Percentiles rank a stretch among this genome's conserved stretches.
phyloP scores from a whole-genome alignment of 169 alveolate species.

The Plasmodium falciparum region DNA sequence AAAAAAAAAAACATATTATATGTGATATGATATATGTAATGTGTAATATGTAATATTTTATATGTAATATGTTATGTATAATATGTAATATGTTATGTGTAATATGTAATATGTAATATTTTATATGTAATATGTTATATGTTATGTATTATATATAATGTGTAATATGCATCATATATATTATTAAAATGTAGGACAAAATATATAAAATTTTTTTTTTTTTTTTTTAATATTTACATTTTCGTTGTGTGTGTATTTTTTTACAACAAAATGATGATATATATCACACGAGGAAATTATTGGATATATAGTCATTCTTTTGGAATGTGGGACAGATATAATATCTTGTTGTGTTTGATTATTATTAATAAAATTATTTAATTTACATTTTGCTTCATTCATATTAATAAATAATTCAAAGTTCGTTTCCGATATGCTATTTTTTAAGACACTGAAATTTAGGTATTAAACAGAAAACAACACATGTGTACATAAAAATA shows the following conservation, averaged over 20 bases:
- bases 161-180: not conserved
- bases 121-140: no score
- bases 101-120: no score
- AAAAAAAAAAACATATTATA: not conserved
- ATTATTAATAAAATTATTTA: constrained; percentile 45
- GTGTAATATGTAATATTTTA: no score
- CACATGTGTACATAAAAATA: not conserved
- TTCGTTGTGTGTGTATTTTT: constrained; percentile 68
- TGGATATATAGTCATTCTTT: constrained; percentile 66
- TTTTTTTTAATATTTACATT: constrained; percentile 20
- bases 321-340: constrained; percentile 58
- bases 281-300: constrained; percentile 58
- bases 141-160: no score
- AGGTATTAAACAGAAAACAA: not conserved
- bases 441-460: constrained; percentile 39
- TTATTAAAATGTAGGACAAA: not conserved
- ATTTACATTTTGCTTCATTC: constrained; percentile 44
- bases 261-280: constrained; percentile 64
- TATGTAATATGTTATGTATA: no score
- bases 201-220: not conserved
- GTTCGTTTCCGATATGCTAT: constrained; percentile 30
- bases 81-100: no score
- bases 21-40: not conserved
- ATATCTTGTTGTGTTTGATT: constrained; percentile 25
- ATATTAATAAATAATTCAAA: constrained; percentile 51